Percentiles rank a stretch among this genome's conserved stretches.
Conservation (phyloP, 73 alveolate genomes). For the Paramecium octaurelia region DNA sequence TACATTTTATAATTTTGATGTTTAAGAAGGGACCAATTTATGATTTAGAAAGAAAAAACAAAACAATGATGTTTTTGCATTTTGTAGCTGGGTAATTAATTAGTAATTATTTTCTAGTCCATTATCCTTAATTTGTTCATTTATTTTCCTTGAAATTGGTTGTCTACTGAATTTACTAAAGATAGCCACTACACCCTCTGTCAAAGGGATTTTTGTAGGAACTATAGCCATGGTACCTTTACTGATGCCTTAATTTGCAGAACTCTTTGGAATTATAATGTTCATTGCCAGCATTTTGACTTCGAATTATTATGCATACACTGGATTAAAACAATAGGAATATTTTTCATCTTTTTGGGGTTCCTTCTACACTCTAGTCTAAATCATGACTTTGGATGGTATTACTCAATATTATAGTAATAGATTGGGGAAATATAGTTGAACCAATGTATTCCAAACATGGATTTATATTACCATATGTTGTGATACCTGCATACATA, state of each 20-base stretch:
- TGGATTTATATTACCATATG: background rate
- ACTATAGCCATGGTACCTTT: background rate
- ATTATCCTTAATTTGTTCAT: background rate
- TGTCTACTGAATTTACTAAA: constrained; percentile 5
- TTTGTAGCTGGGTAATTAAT: background rate
- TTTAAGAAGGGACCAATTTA: background rate
- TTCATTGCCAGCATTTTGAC: constrained; percentile 29
- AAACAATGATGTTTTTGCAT: background rate
- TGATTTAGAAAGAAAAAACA: constrained; percentile 7
- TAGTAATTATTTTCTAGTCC: background rate
- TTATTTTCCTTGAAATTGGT: background rate
- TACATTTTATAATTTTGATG: background rate
- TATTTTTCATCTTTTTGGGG: constrained; percentile 52
- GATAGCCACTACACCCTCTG: constrained; percentile 11
- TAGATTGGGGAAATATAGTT: constrained; percentile 31
- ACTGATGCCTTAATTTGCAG: background rate
- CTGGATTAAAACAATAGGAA: background rate
- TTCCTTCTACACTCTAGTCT: background rate
- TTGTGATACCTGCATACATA: background rate
- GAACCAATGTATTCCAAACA: constrained; percentile 2
- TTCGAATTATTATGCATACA: background rate
- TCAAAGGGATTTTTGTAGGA: constrained; percentile 22
- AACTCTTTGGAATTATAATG: constrained; percentile 31
- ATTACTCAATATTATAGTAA: background rate
- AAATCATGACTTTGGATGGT: constrained; percentile 49